A percentile compares a stretch with the other conserved stretches of the same genome.
Conservation (phyloP, 306 rosid genomes). For the Quercus parvula region DNA sequence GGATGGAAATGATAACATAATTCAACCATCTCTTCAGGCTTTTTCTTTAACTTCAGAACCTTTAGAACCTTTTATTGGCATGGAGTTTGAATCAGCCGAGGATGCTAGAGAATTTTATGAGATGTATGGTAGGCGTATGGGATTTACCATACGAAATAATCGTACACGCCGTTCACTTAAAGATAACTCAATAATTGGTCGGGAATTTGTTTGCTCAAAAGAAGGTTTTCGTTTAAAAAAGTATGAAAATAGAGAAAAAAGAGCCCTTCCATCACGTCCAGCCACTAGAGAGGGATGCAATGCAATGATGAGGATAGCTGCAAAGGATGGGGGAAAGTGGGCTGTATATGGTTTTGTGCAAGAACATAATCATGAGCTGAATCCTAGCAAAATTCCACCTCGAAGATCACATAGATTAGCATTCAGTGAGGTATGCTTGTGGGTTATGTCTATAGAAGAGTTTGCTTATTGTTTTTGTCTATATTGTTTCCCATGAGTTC, state of each 20-base stretch:
- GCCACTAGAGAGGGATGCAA: constrained; percentile 15
- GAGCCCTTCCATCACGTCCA: neutral
- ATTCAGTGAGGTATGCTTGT: constrained; percentile 11
- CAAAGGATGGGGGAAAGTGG: constrained; percentile 18
- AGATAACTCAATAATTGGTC: constrained; percentile 21
- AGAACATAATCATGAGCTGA: constrained; percentile 21
- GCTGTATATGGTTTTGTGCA: constrained; percentile 16
- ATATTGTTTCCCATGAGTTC: neutral
- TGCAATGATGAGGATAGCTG: constrained; percentile 14
- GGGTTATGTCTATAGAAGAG: neutral
- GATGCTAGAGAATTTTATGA: constrained; percentile 19
- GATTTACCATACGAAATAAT: constrained; percentile 20
- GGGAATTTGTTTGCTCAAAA: constrained; percentile 25
- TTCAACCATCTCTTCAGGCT: constrained; percentile 15
- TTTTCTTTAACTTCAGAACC: neutral
- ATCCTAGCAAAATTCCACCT: constrained; percentile 17
- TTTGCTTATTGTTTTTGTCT: neutral
- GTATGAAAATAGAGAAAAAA: neutral
- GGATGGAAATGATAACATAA: constrained; percentile 4
- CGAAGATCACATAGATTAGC: constrained; percentile 20
- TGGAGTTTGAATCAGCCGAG: constrained; percentile 21
- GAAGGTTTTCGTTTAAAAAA: constrained; percentile 15
- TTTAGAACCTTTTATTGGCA: constrained; percentile 14
- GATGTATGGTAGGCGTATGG: constrained; percentile 18
- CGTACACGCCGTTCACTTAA: constrained; percentile 22